Evolutionary conservation across 2,329 filamentous ascomycete species (phyloP), one percentile per base, ranked within the genome.

Genomic region (Aspergillus hortae): DNA sequence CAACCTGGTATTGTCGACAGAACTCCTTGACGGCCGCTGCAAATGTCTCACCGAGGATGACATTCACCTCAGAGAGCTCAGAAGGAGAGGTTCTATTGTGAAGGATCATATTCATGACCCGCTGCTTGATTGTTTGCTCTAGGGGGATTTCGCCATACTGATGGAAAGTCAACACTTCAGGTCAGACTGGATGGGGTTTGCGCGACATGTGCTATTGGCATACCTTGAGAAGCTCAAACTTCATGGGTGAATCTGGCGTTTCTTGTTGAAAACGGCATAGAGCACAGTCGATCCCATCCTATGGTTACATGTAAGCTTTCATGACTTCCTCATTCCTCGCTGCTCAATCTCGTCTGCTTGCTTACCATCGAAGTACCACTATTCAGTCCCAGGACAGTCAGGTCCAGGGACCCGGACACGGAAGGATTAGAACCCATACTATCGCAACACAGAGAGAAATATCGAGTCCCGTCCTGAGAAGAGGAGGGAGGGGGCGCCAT

Each of bases 281-380:
- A 2, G 79, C 81, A 57, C 80, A 83, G 62, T 84, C 80, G 42
- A 85, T 82, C 23, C 78, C 77, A 61, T 81, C 79, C 66, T 67
- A 32, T 11, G 47, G 4, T 41, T 15, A 4, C 11, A 23, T 23
- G 23, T 23, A 23, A 23, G 23, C 23, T 23, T 23, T 23, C 23
- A 23, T 23, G 23, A 23, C 6, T 23, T 23, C 23, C 23, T 23
- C 4, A 23, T 23, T 23, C 23, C 23, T 23, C 23, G 23, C 23
- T 23, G 23, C 23, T 23, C 23, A 1, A 23, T 23, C 23, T 23
- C 23, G 23, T 23, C 23, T 6, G 23, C 23, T 49, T 41, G 51
- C 58, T 49, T 41, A 67, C 65, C 80, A 83, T 79, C 0, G 75
- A 77, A 3, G 77, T 80, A 25, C 78, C 79, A 49, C 73, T 76